A percentile compares a stretch with the other conserved stretches of the same genome.
phyloP scores from a whole-genome alignment of 768 basidiomycete genomes.

The Phanerochaete carnosa region DNA sequence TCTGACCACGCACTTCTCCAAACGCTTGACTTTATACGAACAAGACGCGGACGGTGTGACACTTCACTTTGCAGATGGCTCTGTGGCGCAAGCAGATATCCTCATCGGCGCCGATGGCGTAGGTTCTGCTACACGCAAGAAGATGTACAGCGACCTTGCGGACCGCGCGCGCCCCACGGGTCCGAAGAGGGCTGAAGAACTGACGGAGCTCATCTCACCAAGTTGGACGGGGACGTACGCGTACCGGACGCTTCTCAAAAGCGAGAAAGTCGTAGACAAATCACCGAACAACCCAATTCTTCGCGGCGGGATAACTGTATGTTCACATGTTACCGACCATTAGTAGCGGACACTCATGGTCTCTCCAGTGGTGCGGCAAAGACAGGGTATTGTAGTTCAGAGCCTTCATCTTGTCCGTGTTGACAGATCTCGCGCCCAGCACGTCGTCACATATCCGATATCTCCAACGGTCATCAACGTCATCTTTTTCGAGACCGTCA shows the following conservation, averaged over 20 bases:
- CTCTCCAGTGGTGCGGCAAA: neutral
- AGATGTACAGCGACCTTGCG: neutral
- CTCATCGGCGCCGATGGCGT: constrained; percentile 26
- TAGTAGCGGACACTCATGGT: neutral
- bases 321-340: neutral
- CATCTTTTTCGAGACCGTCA: neutral
- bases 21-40: constrained; percentile 15
- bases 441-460: neutral
- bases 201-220: neutral
- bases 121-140: constrained; percentile 15
- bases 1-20: constrained; percentile 5
- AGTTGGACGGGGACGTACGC: neutral
- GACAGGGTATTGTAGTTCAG: neutral
- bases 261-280: neutral
- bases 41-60: constrained; percentile 3
- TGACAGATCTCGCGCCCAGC: neutral
- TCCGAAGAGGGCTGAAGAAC: neutral
- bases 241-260: neutral
- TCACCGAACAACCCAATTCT: neutral
- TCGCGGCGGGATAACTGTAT: neutral
- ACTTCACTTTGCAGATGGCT: constrained; percentile 23
- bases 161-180: neutral
- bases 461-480: neutral
- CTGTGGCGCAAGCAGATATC: constrained; percentile 20
- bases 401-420: neutral